A percentile compares a stretch with the other conserved stretches of the same genome.
These are phyloP conservation scores for Ambispora gerdemannii DNA, from an alignment of 192 early-diverging fungal species.

Conservation along the genomic window DNA sequence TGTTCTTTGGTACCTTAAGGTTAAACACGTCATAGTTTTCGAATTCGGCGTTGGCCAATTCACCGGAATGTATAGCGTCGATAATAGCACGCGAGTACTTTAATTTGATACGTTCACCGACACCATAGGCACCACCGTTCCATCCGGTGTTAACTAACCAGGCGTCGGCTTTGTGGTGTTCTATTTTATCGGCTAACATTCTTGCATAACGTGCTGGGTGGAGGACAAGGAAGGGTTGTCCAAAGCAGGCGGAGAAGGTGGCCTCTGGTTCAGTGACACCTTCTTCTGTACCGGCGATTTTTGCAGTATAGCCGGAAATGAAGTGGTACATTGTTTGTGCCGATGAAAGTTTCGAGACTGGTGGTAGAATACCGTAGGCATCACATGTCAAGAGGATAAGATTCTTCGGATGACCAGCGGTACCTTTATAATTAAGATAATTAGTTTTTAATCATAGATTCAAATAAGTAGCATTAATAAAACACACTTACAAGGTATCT, in stretches of 20 bases:
- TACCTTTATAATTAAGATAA: too few species aligned
- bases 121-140: conserved; percentile 90
- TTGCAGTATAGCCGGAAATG: conserved; percentile 96
- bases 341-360: conserved; percentile 81
- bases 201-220: conserved; percentile 94
- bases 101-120: conserved; percentile 87
- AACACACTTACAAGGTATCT: conserved; percentile 91
- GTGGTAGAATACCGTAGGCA: conserved; percentile 94
- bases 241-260: conserved; percentile 92
- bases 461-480: too few species aligned
- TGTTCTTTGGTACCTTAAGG: conserved; percentile 78
- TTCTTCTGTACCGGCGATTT: conserved; percentile 96
- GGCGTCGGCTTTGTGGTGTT: conserved; percentile 75
- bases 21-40: conserved; percentile 85
- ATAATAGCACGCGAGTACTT: conserved; percentile 98
- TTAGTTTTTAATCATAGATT: too few species aligned
- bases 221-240: conserved; percentile 95
- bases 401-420: conserved; percentile 81
- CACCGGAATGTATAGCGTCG: conserved; percentile 94
- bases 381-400: conserved; percentile 96
- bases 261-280: conserved; percentile 89
- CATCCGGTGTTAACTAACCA: conserved; percentile 98
- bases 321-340: conserved; percentile 96
- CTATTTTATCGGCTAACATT: conserved; percentile 96
- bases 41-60: conserved; percentile 81